phyloP scores from a whole-genome alignment of 2,329 filamentous ascomycete genomes.

The Tolypocladium inflatum region DNA sequence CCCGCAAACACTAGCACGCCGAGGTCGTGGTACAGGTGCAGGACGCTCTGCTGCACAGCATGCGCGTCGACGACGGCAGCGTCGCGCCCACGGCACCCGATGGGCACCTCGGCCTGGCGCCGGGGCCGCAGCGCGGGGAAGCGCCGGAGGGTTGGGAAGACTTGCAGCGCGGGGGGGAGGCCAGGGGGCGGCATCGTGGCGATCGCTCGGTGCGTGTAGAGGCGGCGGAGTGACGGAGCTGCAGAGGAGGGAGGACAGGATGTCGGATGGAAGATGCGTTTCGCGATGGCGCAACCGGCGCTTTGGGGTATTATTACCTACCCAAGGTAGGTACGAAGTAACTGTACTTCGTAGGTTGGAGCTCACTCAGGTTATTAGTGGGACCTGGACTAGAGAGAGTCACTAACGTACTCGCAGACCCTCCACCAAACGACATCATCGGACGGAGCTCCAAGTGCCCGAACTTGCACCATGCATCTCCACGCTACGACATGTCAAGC shows the following conservation, averaged over 20 bases:
- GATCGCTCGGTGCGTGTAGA: neutral
- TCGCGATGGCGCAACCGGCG: neutral
- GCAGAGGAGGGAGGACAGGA: neutral
- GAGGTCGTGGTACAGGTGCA: constrained; percentile 19
- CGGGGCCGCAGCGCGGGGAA: constrained; percentile 12
- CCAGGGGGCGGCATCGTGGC: neutral
- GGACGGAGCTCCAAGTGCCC: neutral
- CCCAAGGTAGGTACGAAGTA: too few species aligned
- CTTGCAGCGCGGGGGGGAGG: constrained; percentile 8
- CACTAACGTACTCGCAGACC: neutral
- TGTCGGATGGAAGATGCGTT: neutral
- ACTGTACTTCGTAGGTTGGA: too few species aligned
- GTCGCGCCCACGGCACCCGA: constrained; percentile 2
- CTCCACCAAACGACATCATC: neutral
- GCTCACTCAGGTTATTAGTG: neutral
- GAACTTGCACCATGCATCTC: neutral
- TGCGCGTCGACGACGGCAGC: neutral
- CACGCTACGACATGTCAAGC: constrained; percentile 12
- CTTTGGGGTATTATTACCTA: neutral
- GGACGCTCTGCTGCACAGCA: neutral
- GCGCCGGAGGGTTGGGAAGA: constrained; percentile 12
- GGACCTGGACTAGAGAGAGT: neutral
- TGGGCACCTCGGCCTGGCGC: constrained; percentile 4
- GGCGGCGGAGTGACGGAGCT: neutral
- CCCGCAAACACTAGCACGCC: constrained; percentile 21